Evolutionary conservation across 2,329 filamentous ascomycete genomes (phyloP), one percentile per base, ranked within the genome.

Genomic region (Ilyonectria robusta): DNA sequence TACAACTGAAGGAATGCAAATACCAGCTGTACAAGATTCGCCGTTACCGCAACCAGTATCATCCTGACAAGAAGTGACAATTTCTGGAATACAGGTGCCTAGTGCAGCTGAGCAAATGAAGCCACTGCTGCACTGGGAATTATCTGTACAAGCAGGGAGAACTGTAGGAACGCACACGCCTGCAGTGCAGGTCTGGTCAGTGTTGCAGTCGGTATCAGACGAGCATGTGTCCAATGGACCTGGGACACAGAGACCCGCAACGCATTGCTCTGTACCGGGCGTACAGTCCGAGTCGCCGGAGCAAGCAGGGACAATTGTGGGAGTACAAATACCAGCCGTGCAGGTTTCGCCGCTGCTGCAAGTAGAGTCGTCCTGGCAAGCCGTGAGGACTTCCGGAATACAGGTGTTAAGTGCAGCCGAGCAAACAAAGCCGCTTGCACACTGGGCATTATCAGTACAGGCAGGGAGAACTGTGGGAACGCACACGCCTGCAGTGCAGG

Each of bases 291-390:
- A 46, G 10, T 17, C 37, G 7, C 10, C 9, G 9, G 59, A 15
- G 29, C 59, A 62, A 23, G 42, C 19, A 1, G 9, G 40, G 7
- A 62, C n/a, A 8, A 51, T 29, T 17, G 31, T 35, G 2, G 54
- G 54, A 9, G 58, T 13, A 44, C 61, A 63, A 37, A 63, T 31
- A 6, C 61, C 61, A 21, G 26, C 19, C 6, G 10, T 29, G 21
- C 54, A 56, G 6, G 13, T 21, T 31, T 55, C 21, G 21, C 4
- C 17, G 10, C 21, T 3, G 3, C 17, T 11, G 13, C 46, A 48
- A 17, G 5, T 9, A 29, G 46, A 48, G 21, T 10, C 21, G 3
- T 47, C 44, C 21, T 23, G 21, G 21, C 46, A 42, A 6, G n/a
- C 1, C 9, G 23, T 56, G 15, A 56, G 29, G 7, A 42, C 23